Evolutionary conservation across 345 rosid genomes (phyloP), one percentile per base, ranked within the genome.

Genomic region (Lumnitzera littorea): DNA sequence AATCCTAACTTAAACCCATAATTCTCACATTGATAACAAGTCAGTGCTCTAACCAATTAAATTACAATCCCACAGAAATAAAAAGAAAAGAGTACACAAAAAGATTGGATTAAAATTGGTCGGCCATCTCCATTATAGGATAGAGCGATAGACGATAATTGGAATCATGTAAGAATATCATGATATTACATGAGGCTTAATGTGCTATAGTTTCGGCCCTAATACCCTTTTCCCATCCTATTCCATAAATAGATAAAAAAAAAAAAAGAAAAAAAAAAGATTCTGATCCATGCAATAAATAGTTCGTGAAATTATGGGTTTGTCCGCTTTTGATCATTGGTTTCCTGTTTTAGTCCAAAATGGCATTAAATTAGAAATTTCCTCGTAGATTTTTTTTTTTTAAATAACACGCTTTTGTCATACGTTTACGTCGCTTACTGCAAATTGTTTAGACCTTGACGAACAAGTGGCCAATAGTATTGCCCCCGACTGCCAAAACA

Each of bases 281-380:
- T 59, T 72, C 72, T 64, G 56, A 57, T 62, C 57, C 63, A 67
- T 58, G 66, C 67, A 63, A 55, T 69, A 68, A 74, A 70, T 72
- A 57, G 64, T 74, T 60, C 52, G 50, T 73, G 57, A 58, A 71
- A 67, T 57, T 51, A 48, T 13, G 15, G 56, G 53, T 72, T 70
- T 71, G 80, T 78, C 76, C 17, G 50, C 48, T 78, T 70, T 24
- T 67, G 72, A 72, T 69, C 46, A 60, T 68, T 63, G 78, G 48
- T 65, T 68, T 67, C 69, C 67, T 51, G 66, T 58, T 74, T 72
- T 71, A 51, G 68, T 62, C 69, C 60, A 51, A 51, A 51, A 51
- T 51, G n/a, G 27, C 59, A 52, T 60, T 51, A n/a, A 49, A 50
- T 13, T 50, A 50, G 8, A 50, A 50, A 50, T 36, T 49, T 50